Evolutionary conservation across 2,329 filamentous ascomycete species (phyloP), one percentile per base, ranked within the genome.

Genomic region (Cryphonectria naterciae): DNA sequence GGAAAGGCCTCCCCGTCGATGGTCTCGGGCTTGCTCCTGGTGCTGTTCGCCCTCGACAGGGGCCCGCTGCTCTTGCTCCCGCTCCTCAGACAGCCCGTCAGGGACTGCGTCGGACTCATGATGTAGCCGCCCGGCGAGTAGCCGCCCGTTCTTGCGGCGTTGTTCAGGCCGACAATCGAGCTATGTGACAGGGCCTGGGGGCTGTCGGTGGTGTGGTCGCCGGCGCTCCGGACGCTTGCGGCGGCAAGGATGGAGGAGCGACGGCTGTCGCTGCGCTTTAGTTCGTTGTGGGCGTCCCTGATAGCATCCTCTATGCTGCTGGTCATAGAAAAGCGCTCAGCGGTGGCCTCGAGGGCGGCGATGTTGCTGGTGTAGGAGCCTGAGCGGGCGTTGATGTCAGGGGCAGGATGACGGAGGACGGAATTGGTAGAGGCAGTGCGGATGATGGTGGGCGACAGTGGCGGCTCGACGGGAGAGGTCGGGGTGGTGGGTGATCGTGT

Each of bases 221-320:
- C 78, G 28, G 69, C 70, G 22, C 71, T 74, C 70, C 74, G 74
- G 72, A 84, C 78, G 68, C 82, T 84, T 62, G 84, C 83, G 28
- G 84, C 83, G 32, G 87, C 88, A 61, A 88, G 83, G 65, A 90
- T 83, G 11, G 89, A 92, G 2, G 90, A 91, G 70, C 87, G 85
- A 73, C 88, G 85, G 77, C 89, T 93, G 77, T 92, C 91, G 77
- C 85, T 88, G 74, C 89, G 86, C 81, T 93, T 93, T 77, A 92
- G 83, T 80, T 93, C 90, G 72, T 89, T 84, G 80, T 93, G 90
- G 74, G 93, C 84, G 77, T 91, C 89, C 71, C 91, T 88, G 76
- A 94, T 95, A 75, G 93, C 92, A 82, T 92, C 89, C 76, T 92
- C 92, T 77, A 94, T 92, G 73, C 92, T 93, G 73, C 90, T 92